Base-by-base conservation (phyloP, 192 early-diverging fungal genomes). In the Entrophospora sp. region DNA sequence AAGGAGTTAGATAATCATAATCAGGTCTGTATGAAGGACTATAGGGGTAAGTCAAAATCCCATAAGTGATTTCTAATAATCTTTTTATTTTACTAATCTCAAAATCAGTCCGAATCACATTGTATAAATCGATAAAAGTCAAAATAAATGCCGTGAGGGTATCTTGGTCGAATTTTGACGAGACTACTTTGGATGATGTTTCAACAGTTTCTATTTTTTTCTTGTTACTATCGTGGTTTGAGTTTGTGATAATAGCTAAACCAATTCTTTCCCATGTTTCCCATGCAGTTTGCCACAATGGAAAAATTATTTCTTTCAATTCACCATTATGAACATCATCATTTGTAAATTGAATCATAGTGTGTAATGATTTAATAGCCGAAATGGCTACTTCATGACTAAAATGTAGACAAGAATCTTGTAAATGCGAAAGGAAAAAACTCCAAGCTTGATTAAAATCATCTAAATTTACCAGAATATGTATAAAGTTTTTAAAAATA, bases 361-460 rank as follows among this genome's bases (percentile, higher is more conserved):
- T 77, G 18, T 82, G 77, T 12, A 94, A 73, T 34, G 80, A 79
- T 60, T 92, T 89, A 7, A 92, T 72, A 2, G 85, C 81, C 2
- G 92, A 86, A 22, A 88, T 78, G 0, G 89, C 77, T 0, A 94
- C 92, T 49, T 94, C 92, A 27, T 85, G 83, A 8, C 86, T 87
- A 4, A 83, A 79, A 42, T 73, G 67, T 18, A 91, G 56, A 49
- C 83, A 83, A 66, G 80, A 85, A 25, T 83, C 76, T 64, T 89
- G 85, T 25, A 92, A 75, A 72, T 89, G 89, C 32, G 85, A 82
- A 59, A 92, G 69, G 51, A 92, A 79, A 10, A 88, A 71, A 4
- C 48, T 67, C 87, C 88, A 92, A 0, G 84, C 81, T 13, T 81
- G 68, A n/a, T 86, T 73, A 61, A 91, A 92, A 20, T 86, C 74